Conservation (phyloP, 768 basidiomycete species). For the Boletus rex-veris region DNA sequence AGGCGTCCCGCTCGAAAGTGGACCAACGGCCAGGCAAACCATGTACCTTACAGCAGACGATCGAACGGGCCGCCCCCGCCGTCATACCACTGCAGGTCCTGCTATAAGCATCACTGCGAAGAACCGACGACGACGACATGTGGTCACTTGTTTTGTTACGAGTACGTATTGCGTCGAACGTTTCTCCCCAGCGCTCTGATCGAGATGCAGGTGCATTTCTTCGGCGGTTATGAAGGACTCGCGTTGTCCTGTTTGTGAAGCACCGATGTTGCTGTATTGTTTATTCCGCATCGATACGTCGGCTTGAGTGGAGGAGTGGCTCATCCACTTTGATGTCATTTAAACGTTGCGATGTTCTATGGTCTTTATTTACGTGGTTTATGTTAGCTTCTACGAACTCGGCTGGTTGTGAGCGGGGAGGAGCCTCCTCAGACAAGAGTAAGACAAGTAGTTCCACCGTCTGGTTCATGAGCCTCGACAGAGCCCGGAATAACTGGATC, state of each 20-base stretch:
- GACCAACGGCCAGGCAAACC: constrained; percentile 11
- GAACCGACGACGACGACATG: constrained; percentile 60
- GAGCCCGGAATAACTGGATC: too few relatives aligned
- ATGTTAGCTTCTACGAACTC: constrained; percentile 1
- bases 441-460: too few relatives aligned
- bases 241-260: constrained; percentile 50
- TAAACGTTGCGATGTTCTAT: background rate
- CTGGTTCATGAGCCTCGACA: too few relatives aligned
- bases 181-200: background rate
- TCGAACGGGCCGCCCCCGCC: constrained; percentile 3
- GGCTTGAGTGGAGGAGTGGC: constrained; percentile 10
- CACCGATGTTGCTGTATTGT: constrained; percentile 52
- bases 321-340: background rate
- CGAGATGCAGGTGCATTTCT: constrained; percentile 47
- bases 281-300: constrained; percentile 49
- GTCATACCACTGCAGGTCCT: constrained; percentile 48
- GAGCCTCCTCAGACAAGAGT: too few relatives aligned
- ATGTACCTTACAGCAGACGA: constrained; percentile 6
- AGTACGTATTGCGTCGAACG: constrained; percentile 21
- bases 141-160: constrained; percentile 61
- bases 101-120: constrained; percentile 46
- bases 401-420: background rate
- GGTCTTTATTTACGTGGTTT: background rate
- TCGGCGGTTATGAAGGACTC: constrained; percentile 44
- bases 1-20: constrained; percentile 19